These are phyloP conservation scores for Suillus occidentalis DNA, from an alignment of 768 basidiomycete genomes.

Conservation along the genomic window DNA sequence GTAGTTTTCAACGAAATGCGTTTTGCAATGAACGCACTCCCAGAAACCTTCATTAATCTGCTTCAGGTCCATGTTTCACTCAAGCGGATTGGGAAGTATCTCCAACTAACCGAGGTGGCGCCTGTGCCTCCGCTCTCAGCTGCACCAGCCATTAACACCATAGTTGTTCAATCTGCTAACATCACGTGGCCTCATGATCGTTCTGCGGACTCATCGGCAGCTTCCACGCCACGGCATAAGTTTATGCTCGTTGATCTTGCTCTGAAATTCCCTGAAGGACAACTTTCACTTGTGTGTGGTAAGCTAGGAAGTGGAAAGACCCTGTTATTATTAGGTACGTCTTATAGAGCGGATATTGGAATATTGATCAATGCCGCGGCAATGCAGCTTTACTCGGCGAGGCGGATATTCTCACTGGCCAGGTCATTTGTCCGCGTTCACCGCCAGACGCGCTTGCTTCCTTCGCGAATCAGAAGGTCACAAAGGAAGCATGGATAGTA, in stretches of 20 bases:
- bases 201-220: slow-evolving; percentile 49
- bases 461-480: slow-evolving; percentile 43
- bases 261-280: slow-evolving; percentile 74
- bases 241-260: slow-evolving; percentile 81
- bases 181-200: slow-evolving; percentile 90
- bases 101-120: slow-evolving; percentile 70
- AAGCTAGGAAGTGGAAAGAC: slow-evolving; percentile 91
- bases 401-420: slow-evolving; percentile 80
- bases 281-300: slow-evolving; percentile 83
- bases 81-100: slow-evolving; percentile 89
- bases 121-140: slow-evolving; percentile 56
- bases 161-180: slow-evolving; percentile 82
- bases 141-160: slow-evolving; percentile 46
- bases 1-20: slow-evolving; percentile 86
- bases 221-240: slow-evolving; percentile 73
- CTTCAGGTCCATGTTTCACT: slow-evolving; percentile 86
- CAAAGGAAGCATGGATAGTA: slow-evolving; percentile 73
- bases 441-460: slow-evolving; percentile 75
- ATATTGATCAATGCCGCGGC: slow-evolving; percentile 11
- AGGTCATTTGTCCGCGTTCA: slow-evolving; percentile 80
- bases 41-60: slow-evolving; percentile 89
- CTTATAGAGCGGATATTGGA: neutral
- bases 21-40: slow-evolving; percentile 83
- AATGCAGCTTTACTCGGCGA: slow-evolving; percentile 77
- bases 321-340: slow-evolving; percentile 65